Evolutionary conservation across 768 basidiomycete genomes (phyloP).

Genomic region (Suillus variegatus): DNA sequence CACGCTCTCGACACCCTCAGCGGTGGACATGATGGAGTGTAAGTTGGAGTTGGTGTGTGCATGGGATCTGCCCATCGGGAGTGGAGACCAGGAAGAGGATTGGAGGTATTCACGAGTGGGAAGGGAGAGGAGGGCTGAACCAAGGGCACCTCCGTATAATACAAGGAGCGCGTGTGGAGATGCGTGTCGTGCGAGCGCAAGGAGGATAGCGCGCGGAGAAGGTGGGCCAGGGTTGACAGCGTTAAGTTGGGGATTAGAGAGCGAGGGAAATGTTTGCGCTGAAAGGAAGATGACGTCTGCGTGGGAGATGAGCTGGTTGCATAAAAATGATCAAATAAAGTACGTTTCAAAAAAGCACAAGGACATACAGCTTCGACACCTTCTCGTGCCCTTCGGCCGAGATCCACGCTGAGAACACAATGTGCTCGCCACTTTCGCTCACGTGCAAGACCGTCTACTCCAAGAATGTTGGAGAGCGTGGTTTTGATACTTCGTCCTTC

Average conservation of each 20-base stretch:
- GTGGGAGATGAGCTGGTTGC: conserved; percentile 70
- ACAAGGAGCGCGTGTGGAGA: conserved; percentile 79
- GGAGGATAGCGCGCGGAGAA: conserved; percentile 74
- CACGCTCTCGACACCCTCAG: conserved; percentile 43
- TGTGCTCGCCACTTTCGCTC: conserved; percentile 84
- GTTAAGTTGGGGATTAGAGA: conserved; percentile 41
- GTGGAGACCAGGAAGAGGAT: conserved; percentile 68
- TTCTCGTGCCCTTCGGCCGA: conserved; percentile 71
- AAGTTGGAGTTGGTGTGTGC: conserved; percentile 20
- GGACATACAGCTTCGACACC: conserved; percentile 76
- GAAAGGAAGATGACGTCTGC: conserved; percentile 78
- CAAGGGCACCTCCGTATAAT: conserved; percentile 78
- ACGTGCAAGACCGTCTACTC: conserved; percentile 77
- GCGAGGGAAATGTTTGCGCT: conserved; percentile 27
- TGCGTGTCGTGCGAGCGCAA: conserved; percentile 68
- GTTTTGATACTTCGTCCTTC: conserved; percentile 81
- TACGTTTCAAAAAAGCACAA: neutral
- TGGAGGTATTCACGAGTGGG: conserved; percentile 87
- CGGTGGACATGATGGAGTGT: conserved; percentile 9
- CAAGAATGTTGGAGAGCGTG: conserved; percentile 75
- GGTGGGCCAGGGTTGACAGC: conserved; percentile 48
- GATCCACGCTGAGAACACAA: conserved; percentile 82
- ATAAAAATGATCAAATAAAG: conserved; percentile 4
- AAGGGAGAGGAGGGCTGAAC: conserved; percentile 77
- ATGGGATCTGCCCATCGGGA: conserved; percentile 19